These are phyloP conservation scores for Clonostachys rhizophaga DNA, from an alignment of 2,329 filamentous ascomycete species.

Conservation along the genomic window DNA sequence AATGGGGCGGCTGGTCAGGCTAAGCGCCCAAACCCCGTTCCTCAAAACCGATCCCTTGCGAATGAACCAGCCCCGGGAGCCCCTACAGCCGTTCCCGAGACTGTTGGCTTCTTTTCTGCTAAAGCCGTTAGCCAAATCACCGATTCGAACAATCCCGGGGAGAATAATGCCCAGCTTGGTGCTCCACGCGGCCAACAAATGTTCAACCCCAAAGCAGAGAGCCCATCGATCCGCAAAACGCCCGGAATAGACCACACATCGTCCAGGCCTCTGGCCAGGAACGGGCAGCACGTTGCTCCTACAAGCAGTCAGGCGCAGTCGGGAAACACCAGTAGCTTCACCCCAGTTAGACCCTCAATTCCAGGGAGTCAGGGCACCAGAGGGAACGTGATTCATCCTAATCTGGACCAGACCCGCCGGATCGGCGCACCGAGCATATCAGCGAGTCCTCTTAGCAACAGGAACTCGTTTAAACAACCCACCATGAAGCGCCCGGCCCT, in stretches of 20 bases:
- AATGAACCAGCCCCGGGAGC: constrained; percentile 11
- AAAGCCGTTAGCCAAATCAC: constrained; percentile 55
- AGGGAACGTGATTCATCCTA: constrained; percentile 45
- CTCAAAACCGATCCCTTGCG: constrained; percentile 11
- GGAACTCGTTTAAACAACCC: constrained; percentile 53
- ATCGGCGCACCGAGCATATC: constrained; percentile 53
- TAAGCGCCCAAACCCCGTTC: constrained; percentile 4
- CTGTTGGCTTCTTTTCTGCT: constrained; percentile 66
- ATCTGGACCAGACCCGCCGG: constrained; percentile 47
- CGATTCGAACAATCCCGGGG: constrained; percentile 30
- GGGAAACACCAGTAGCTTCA: constrained; percentile 16
- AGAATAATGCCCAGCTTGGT: constrained; percentile 29
- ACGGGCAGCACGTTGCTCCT: constrained; percentile 46
- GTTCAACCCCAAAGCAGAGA: constrained; percentile 73
- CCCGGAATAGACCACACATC: constrained; percentile 79
- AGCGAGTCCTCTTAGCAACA: constrained; percentile 53
- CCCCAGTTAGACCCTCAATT: constrained; percentile 19
- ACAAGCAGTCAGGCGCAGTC: constrained; percentile 8
- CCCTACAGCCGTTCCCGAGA: constrained; percentile 21
- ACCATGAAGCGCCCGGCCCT: constrained; percentile 54
- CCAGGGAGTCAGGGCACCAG: constrained; percentile 15
- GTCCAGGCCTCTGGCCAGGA: constrained; percentile 66
- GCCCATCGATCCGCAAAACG: constrained; percentile 84
- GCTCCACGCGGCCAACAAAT: constrained; percentile 41
- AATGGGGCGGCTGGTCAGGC: not conserved